phyloP scores from a whole-genome alignment of 2,329 filamentous ascomycete genomes.

The Hypocrella siamensis region DNA sequence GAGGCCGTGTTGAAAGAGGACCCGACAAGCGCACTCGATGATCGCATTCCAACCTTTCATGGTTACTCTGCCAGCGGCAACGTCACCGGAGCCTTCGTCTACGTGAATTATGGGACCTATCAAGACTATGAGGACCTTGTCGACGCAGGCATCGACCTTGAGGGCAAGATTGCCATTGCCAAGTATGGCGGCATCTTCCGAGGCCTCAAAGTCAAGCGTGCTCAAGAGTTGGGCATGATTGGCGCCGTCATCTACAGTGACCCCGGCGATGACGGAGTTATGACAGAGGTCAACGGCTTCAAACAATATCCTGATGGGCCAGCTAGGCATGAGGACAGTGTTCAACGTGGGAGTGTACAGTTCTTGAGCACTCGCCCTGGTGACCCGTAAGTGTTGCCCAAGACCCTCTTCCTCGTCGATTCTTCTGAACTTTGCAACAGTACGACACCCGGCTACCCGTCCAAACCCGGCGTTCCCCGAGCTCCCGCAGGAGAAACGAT shows the following conservation, averaged over 20 bases:
- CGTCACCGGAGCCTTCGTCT: constrained; percentile 76
- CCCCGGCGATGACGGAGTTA: constrained; percentile 72
- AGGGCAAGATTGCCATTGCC: constrained; percentile 74
- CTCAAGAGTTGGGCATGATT: constrained; percentile 78
- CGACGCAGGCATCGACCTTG: constrained; percentile 55
- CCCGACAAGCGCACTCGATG: constrained; percentile 52
- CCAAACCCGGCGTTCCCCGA: constrained; percentile 74
- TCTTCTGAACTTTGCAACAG: too few relatives aligned
- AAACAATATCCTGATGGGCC: constrained; percentile 72
- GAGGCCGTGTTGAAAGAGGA: constrained; percentile 81
- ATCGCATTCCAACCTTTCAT: constrained; percentile 80
- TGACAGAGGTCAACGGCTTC: constrained; percentile 69
- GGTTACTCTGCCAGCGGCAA: constrained; percentile 89
- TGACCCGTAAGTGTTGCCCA: constrained; percentile 40
- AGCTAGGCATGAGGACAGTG: constrained; percentile 72
- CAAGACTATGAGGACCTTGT: constrained; percentile 71
- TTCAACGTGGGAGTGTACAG: constrained; percentile 77
- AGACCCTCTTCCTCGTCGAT: too few relatives aligned
- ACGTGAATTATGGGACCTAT: constrained; percentile 82
- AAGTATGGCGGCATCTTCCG: constrained; percentile 81
- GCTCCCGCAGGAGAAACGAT: constrained; percentile 53
- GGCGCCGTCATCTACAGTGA: constrained; percentile 78
- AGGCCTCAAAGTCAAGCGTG: constrained; percentile 82
- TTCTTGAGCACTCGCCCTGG: constrained; percentile 57
- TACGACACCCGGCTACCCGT: constrained; percentile 86